These are phyloP conservation scores for Bothriochloa decipiens DNA, from an alignment of 176 grass and related monocot genomes.

Conservation along the genomic window DNA sequence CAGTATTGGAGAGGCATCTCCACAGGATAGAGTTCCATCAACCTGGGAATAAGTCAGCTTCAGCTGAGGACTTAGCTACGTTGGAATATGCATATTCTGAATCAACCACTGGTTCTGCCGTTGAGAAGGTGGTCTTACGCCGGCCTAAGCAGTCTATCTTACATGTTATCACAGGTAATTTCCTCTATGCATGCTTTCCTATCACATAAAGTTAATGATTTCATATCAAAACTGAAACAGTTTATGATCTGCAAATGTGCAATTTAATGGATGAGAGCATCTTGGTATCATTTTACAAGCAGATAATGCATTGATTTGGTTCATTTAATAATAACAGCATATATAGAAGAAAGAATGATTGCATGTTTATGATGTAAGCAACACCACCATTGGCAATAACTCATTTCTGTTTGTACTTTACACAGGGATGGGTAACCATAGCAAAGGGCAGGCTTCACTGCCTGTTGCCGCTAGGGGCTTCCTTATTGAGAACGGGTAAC, in stretches of 20 bases:
- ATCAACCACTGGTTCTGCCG: neutral
- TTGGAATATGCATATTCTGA: slow-evolving; percentile 18
- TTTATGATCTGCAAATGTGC: neutral
- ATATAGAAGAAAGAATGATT: neutral
- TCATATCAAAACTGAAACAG: slow-evolving; percentile 7
- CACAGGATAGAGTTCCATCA: slow-evolving; percentile 58
- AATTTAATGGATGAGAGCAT: neutral
- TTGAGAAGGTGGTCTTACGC: slow-evolving; percentile 41
- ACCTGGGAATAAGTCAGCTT: slow-evolving; percentile 36
- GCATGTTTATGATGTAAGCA: neutral
- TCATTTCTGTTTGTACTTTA: slow-evolving; percentile 36
- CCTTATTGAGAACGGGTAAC: slow-evolving; percentile 78
- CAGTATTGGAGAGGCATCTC: slow-evolving; percentile 61
- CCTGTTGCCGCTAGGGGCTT: slow-evolving; percentile 68
- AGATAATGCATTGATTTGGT: slow-evolving; percentile 9
- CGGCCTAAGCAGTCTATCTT: slow-evolving; percentile 59
- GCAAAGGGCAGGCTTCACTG: slow-evolving; percentile 82
- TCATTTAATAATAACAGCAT: slow-evolving; percentile 1
- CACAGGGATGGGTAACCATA: slow-evolving; percentile 93
- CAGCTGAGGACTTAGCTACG: slow-evolving; percentile 38
- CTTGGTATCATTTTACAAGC: slow-evolving; percentile 5
- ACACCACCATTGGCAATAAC: neutral
- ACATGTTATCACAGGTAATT: slow-evolving; percentile 82
- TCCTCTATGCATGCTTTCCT: slow-evolving; percentile 15
- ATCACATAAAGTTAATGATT: neutral